Evolutionary conservation across 768 basidiomycete species (phyloP), one percentile per base, ranked within the genome.

Genomic region (Porpolomopsis calyptriformis): DNA sequence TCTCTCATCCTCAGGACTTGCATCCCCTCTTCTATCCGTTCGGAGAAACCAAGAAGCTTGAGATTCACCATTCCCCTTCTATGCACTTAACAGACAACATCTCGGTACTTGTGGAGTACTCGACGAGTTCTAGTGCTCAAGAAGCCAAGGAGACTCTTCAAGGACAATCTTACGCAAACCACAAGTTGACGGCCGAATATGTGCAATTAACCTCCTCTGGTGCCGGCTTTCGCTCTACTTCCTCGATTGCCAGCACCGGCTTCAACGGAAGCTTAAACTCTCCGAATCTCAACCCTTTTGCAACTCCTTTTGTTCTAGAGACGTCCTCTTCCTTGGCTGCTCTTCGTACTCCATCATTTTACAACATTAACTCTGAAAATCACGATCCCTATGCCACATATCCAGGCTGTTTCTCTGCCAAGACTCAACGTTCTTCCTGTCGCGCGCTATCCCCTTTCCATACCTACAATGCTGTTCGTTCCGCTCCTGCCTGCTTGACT

Each of bases 11-110:
- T 38, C 69, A 73, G 43, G 85, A 87, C 55, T 61, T 86, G 52
- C 72, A 82, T 42, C 84, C 84, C n/a, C 67, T 87, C 31, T 72
- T 87, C 48, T 76, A 69, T 59, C 85, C 85, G 19, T 87, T 80
- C 55, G 85, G 85, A 11, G 64, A 69, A 24, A 75, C 85, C 57
- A 77, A 78, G 55, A 74, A 74, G 45, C 70, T 86, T 44, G 73
- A 75, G 51, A 70, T 80, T 10, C 61, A 70, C 25, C 57, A 68
- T n/a, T 58, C 57, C 31, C 63, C 65, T 5, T 52, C 29, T n/a
- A 20, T 24, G 29, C 27, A 36, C 20, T 9, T 61, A 25, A 53
- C 62, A 45, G 68, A 66, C 40, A 71, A 68, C 31, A 66, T 74
- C 27, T 73, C 78, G 22, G 81, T 72, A 44, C 53, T 77, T 20